phyloP scores from a whole-genome alignment of 768 basidiomycete genomes.

The Kwoniella newhampshirensis region DNA sequence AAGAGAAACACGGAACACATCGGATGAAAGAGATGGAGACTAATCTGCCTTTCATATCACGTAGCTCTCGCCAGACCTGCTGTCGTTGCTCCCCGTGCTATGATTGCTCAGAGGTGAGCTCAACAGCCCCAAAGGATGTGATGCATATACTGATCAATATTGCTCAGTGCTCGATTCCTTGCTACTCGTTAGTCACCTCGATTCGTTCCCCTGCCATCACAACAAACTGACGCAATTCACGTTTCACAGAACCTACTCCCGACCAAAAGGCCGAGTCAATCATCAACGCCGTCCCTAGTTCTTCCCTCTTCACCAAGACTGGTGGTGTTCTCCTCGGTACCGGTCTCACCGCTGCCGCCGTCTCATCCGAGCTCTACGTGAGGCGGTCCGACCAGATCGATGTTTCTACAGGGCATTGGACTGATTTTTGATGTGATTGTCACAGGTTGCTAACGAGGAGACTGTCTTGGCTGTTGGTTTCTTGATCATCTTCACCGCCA shows the following conservation, averaged over 20 bases:
- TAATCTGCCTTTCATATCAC: slow-evolving; percentile 12
- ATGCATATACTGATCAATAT: slow-evolving; percentile 4
- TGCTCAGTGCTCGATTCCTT: slow-evolving; percentile 24
- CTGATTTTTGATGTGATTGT: not conserved
- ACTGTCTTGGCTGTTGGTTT: slow-evolving; percentile 82
- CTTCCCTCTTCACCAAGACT: slow-evolving; percentile 85
- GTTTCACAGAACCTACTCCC: slow-evolving; percentile 62
- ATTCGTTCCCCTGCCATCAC: not conserved
- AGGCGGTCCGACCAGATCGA: slow-evolving; percentile 12
- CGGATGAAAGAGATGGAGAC: slow-evolving; percentile 3
- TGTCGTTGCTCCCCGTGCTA: slow-evolving; percentile 18
- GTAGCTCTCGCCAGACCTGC: slow-evolving; percentile 28
- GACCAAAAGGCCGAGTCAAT: slow-evolving; percentile 84
- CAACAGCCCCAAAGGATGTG: not conserved
- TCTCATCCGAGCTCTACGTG: slow-evolving; percentile 92
- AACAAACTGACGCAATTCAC: not conserved
- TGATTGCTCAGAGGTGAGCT: slow-evolving; percentile 27
- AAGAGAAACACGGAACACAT: not conserved
- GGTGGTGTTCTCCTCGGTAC: slow-evolving; percentile 88
- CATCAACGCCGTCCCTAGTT: slow-evolving; percentile 78
- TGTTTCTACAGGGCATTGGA: no score
- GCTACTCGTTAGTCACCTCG: slow-evolving; percentile 24
- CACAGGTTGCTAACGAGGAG: slow-evolving; percentile 83
- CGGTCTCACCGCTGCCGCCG: slow-evolving; percentile 82
- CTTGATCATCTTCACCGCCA: slow-evolving; percentile 74